Evolutionary conservation across 805 yeast genomes (phyloP).

Genomic region (Lachancea mirantina): DNA sequence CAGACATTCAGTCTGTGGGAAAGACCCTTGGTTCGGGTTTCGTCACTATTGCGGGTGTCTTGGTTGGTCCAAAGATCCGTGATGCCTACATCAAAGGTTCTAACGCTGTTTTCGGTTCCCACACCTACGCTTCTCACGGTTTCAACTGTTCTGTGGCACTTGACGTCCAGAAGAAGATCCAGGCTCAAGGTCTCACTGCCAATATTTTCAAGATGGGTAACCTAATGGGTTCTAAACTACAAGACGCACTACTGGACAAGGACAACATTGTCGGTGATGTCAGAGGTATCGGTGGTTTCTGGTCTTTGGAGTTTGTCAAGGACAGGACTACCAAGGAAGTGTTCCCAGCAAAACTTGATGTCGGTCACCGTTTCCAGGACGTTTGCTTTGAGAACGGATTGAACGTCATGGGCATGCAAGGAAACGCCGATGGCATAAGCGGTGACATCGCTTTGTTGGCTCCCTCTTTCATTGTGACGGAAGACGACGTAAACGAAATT

Average conservation of each 20-base stretch:
- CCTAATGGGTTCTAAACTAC: slow-evolving; percentile 35
- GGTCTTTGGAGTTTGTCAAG: slow-evolving; percentile 51
- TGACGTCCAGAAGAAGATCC: slow-evolving; percentile 39
- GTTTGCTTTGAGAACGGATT: slow-evolving; percentile 40
- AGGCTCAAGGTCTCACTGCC: slow-evolving; percentile 30
- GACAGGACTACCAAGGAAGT: slow-evolving; percentile 45
- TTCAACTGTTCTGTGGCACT: slow-evolving; percentile 42
- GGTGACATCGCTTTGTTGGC: slow-evolving; percentile 45
- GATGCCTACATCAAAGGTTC: slow-evolving; percentile 35
- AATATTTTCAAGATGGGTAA: slow-evolving; percentile 40
- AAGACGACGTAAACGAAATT: slow-evolving; percentile 38
- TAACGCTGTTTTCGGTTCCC: slow-evolving; percentile 38
- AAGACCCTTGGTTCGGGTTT: slow-evolving; percentile 45
- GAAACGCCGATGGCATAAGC: slow-evolving; percentile 33
- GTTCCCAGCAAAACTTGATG: slow-evolving; percentile 33
- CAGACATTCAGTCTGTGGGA: slow-evolving; percentile 44
- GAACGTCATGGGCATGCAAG: slow-evolving; percentile 41
- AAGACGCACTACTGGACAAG: slow-evolving; percentile 27
- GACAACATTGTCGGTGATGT: slow-evolving; percentile 47
- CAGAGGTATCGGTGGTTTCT: slow-evolving; percentile 57
- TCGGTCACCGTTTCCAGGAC: slow-evolving; percentile 32
- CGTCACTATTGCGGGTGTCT: slow-evolving; percentile 41
- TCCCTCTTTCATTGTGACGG: slow-evolving; percentile 39
- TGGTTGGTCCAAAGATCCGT: slow-evolving; percentile 35
- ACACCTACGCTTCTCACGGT: slow-evolving; percentile 45